Conservation (phyloP, 352 stramenopile genomes). For the Globisporangium parvum region DNA sequence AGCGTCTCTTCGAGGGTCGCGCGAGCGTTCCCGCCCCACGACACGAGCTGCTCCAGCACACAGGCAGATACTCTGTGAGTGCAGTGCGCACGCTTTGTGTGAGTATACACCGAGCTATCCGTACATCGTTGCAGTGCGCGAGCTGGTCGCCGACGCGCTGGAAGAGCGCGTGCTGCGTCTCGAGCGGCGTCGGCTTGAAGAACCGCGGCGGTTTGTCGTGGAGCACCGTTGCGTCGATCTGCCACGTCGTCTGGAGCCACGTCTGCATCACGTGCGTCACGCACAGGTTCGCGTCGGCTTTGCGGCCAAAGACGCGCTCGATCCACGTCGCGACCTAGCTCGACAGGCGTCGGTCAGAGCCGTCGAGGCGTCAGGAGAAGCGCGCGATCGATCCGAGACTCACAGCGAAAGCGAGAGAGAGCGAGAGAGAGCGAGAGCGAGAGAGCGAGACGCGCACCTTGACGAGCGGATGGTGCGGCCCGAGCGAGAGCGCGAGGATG, state of each 20-base stretch:
- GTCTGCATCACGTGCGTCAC: slow-evolving; percentile 95
- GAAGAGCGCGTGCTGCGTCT: slow-evolving; percentile 90
- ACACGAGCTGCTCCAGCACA: slow-evolving; percentile 20
- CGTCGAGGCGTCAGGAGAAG: background rate
- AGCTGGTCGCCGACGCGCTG: slow-evolving; percentile 64
- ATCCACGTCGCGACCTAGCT: slow-evolving; percentile 72
- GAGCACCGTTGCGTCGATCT: slow-evolving; percentile 83
- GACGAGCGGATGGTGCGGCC: slow-evolving; percentile 51
- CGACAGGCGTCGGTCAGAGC: slow-evolving; percentile 3
- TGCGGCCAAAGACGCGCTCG: slow-evolving; percentile 86
- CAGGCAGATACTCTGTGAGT: too few relatives aligned
- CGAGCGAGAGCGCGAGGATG: slow-evolving; percentile 89
- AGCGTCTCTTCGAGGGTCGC: slow-evolving; percentile 49
- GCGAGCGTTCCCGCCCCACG: slow-evolving; percentile 18
- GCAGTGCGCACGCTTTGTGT: too few relatives aligned
- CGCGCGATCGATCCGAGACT: too few relatives aligned
- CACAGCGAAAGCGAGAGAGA: background rate
- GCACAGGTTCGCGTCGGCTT: slow-evolving; percentile 94
- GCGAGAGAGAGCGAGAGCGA: background rate
- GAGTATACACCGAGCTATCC: slow-evolving; percentile 1
- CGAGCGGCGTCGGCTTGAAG: slow-evolving; percentile 85
- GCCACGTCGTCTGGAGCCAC: slow-evolving; percentile 90
- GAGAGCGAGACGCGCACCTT: slow-evolving; percentile 19
- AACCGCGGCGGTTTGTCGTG: slow-evolving; percentile 95
- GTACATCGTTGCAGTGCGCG: slow-evolving; percentile 66